Conservation (phyloP, 1,284 basidiomycete genomes). For the Mrakiaceae sp. region DNA sequence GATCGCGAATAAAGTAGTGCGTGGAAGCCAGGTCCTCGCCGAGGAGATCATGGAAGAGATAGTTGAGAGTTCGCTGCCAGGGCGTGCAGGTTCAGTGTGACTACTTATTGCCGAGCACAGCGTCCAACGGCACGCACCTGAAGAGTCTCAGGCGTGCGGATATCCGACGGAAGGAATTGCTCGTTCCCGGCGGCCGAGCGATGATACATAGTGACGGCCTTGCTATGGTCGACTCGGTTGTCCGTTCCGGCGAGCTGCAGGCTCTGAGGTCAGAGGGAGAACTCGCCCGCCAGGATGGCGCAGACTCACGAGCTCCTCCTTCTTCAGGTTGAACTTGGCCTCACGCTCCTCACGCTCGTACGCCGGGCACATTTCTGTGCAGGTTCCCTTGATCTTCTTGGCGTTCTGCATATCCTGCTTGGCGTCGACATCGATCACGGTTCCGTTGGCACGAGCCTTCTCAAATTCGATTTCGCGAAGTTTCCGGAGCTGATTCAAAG, state of each 20-base stretch:
- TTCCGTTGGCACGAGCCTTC: constrained; percentile 65
- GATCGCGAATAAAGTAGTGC: constrained; percentile 80
- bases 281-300: not conserved
- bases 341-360: constrained; percentile 87
- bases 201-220: constrained; percentile 90
- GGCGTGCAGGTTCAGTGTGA: not conserved
- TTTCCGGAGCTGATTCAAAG: constrained; percentile 36
- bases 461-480: constrained; percentile 59
- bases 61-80: constrained; percentile 69
- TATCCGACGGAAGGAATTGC: constrained; percentile 70
- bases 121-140: constrained; percentile 42
- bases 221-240: constrained; percentile 64
- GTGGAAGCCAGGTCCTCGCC: constrained; percentile 40
- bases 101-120: not conserved
- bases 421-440: constrained; percentile 72
- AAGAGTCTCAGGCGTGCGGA: constrained; percentile 75
- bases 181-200: constrained; percentile 83
- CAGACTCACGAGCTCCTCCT: constrained; percentile 66
- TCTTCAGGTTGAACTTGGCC: constrained; percentile 75
- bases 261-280: not conserved
- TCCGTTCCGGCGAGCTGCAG: constrained; percentile 37
- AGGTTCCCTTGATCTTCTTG: constrained; percentile 80
- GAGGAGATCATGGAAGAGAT: constrained; percentile 76
- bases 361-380: constrained; percentile 84
- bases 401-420: constrained; percentile 57